Conservation (phyloP, 2,329 filamentous ascomycete species). For the Apiospora pterosperma region DNA sequence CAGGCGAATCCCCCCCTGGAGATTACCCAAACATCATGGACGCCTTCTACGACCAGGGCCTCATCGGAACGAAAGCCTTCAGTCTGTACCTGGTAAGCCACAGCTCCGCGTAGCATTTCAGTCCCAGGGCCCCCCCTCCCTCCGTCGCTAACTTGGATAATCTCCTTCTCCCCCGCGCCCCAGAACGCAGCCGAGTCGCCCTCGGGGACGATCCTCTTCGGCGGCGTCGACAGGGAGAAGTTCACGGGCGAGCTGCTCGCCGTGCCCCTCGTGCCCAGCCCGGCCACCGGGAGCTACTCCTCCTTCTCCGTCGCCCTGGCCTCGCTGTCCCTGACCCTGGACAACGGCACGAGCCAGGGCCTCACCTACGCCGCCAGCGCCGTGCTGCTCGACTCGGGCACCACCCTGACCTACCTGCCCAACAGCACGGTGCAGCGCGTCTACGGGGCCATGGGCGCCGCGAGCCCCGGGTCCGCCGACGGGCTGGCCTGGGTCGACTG, state of each 20-base stretch:
- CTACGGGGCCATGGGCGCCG: conserved; percentile 52
- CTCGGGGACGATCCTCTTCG: conserved; percentile 59
- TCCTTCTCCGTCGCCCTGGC: conserved; percentile 48
- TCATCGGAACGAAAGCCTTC: conserved; percentile 63
- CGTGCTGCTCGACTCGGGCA: conserved; percentile 67
- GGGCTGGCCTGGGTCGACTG: conserved; percentile 48
- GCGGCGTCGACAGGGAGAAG: conserved; percentile 75
- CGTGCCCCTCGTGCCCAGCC: conserved; percentile 56
- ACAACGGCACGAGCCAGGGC: conserved; percentile 45
- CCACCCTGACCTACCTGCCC: conserved; percentile 63
- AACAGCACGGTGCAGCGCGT: conserved; percentile 43
- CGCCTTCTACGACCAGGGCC: conserved; percentile 57
- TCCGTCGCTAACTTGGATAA: too few species aligned
- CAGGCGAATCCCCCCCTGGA: conserved; percentile 41
- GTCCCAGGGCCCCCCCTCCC: neutral
- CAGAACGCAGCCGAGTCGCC: conserved; percentile 49
- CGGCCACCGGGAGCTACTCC: conserved; percentile 32
- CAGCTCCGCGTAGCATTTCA: neutral
- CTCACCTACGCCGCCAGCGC: conserved; percentile 42
- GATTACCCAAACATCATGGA: conserved; percentile 60
- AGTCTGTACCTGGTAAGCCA: conserved; percentile 61
- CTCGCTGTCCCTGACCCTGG: conserved; percentile 43
- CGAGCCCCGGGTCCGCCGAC: conserved; percentile 31
- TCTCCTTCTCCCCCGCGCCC: too few species aligned
- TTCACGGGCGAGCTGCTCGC: conserved; percentile 61